Evolutionary conservation across 1,139 yeast genomes (phyloP).

Genomic region (Zygosaccharomyces pseudobailii): DNA sequence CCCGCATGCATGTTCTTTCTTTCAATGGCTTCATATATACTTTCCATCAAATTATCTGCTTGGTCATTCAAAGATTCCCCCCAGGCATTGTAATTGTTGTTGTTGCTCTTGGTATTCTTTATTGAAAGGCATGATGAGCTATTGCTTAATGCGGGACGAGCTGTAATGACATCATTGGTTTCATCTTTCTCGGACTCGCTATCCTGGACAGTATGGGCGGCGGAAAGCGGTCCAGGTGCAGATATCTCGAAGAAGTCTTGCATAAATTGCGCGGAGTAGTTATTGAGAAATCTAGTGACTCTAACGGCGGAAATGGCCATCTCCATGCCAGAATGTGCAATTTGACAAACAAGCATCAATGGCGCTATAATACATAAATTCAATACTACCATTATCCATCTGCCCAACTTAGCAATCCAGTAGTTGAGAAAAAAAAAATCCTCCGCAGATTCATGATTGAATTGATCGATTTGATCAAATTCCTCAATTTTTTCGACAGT

Average conservation of each 20-base stretch:
- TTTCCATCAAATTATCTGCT: slow-evolving; percentile 40
- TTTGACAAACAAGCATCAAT: slow-evolving; percentile 46
- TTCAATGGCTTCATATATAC: slow-evolving; percentile 53
- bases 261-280: slow-evolving; percentile 35
- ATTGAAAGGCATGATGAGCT: slow-evolving; percentile 7
- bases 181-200: not conserved
- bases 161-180: slow-evolving; percentile 2
- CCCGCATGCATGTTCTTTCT: slow-evolving; percentile 21
- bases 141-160: slow-evolving; percentile 9
- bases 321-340: slow-evolving; percentile 41
- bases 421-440: slow-evolving; percentile 23
- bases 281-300: slow-evolving; percentile 29
- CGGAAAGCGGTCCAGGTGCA: slow-evolving; percentile 4
- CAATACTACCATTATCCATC: slow-evolving; percentile 45
- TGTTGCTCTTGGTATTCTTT: not conserved
- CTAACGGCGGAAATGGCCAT: slow-evolving; percentile 34
- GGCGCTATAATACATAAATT: slow-evolving; percentile 49
- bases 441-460: slow-evolving; percentile 4
- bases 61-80: slow-evolving; percentile 30
- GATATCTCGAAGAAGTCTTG: slow-evolving; percentile 39
- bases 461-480: not conserved
- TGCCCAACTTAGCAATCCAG: slow-evolving; percentile 36
- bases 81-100: slow-evolving; percentile 11
- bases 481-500: slow-evolving; percentile 1
- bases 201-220: not conserved